phyloP scores from a whole-genome alignment of 2,329 filamentous ascomycete genomes.

The Fusarium pilosicola region DNA sequence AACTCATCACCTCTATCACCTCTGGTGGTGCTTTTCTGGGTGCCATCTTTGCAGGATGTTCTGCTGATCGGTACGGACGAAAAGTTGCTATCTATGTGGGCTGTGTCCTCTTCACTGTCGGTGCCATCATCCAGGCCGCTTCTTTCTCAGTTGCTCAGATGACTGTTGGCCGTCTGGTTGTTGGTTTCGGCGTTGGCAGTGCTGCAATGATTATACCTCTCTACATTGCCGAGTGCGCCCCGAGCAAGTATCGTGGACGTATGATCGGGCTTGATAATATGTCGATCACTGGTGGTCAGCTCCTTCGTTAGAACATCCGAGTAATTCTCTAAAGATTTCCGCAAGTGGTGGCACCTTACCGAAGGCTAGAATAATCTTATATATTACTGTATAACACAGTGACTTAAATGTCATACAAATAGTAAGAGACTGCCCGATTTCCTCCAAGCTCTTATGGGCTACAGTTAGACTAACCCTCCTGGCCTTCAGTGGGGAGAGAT shows the following conservation, averaged over 20 bases:
- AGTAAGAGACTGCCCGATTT: too few species aligned
- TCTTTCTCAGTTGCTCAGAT: slow-evolving; percentile 43
- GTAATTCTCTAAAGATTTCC: too few species aligned
- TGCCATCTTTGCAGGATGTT: slow-evolving; percentile 42
- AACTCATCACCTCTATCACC: slow-evolving; percentile 62
- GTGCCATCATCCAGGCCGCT: slow-evolving; percentile 42
- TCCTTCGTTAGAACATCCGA: too few species aligned
- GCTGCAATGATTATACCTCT: slow-evolving; percentile 58
- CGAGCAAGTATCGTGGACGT: slow-evolving; percentile 58
- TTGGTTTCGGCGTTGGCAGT: slow-evolving; percentile 60
- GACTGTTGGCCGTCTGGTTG: slow-evolving; percentile 52
- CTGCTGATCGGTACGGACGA: slow-evolving; percentile 42
- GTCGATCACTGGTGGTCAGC: slow-evolving; percentile 54
- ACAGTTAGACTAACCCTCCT: too few species aligned
- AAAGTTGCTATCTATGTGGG: slow-evolving; percentile 44
- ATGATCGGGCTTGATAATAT: slow-evolving; percentile 62
- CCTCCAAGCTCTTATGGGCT: too few species aligned
- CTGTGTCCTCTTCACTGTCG: slow-evolving; percentile 41
- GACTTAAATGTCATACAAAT: too few species aligned
- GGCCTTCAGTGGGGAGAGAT: too few species aligned
- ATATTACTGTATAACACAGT: too few species aligned
- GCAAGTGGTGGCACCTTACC: too few species aligned
- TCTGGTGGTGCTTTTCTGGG: slow-evolving; percentile 51
- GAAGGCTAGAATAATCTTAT: too few species aligned
- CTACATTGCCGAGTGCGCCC: slow-evolving; percentile 62